Evolutionary conservation across 192 early-diverging fungal genomes (phyloP), one percentile per base, ranked within the genome.

Genomic region (Backusella luteola): DNA sequence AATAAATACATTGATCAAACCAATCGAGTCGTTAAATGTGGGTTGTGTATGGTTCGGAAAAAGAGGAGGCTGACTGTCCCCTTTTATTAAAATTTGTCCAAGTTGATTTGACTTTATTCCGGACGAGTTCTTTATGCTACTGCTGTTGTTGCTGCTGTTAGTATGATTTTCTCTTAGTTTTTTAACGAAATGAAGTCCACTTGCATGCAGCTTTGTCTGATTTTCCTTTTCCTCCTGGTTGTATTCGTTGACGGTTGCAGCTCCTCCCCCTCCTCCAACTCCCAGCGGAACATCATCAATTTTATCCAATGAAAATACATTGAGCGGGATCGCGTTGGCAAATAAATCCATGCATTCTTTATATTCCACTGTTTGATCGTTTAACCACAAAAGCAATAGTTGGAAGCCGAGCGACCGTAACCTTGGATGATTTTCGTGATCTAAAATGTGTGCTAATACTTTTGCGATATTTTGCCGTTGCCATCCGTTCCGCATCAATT

Each of bases 401-500:
- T 87, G 85, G 74, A 96, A 89, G 59, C 94, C 94, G 74, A 94
- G 89, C 6, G 86, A 83, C 19, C 94, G 88, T 21, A 95, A 75
- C 38, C 89, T 78, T 11, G 87, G 85, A 74, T 96, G 92, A 75
- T 95, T 96, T 23, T 85, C 82, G 44, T 87, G 83, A 36, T 86
- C 84, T 4, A 95, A 84, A 0, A 95, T 78, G 21, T 89, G 86
- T 12, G 90, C 83, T n/a, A 94, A 76, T 41, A 95, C 87, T 23
- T 84, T 86, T 17, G 89, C 92, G 52, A 95, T 89, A 70, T 87
- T 80, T 67, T 78, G 73, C 8, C 86, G 76, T 75, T 94, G 88
- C 94, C 94, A 96, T 6, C 94, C 94, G 52, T 80, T 81, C 32
- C 87, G 84, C 78, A 95, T 89, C 78, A 88, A 85, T 74, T 93